A percentile compares a stretch with the other conserved stretches of the same genome.
phyloP scores from a whole-genome alignment of 2,329 filamentous ascomycete genomes.

The Epichloe scottii region DNA sequence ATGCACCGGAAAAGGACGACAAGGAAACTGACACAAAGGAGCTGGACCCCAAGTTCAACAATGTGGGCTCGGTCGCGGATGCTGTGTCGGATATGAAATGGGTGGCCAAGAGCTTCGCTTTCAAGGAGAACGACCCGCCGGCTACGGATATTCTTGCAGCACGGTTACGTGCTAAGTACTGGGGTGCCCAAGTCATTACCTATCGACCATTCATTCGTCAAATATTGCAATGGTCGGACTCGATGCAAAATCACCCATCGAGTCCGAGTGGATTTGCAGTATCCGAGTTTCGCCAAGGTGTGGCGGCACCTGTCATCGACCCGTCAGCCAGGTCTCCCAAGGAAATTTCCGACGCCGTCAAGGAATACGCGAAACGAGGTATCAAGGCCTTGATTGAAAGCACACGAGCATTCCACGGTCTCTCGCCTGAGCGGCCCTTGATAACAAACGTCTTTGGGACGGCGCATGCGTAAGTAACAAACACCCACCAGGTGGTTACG shows the following conservation, averaged over 20 bases:
- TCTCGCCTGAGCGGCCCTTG: slow-evolving; percentile 55
- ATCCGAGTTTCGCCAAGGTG: slow-evolving; percentile 24
- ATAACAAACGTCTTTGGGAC: slow-evolving; percentile 97
- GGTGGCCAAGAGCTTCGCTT: slow-evolving; percentile 40
- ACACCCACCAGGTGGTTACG: neutral
- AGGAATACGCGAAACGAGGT: slow-evolving; percentile 46
- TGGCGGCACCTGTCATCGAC: slow-evolving; percentile 25
- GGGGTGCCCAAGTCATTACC: slow-evolving; percentile 82
- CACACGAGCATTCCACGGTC: slow-evolving; percentile 65
- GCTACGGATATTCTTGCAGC: slow-evolving; percentile 68
- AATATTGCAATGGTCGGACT: slow-evolving; percentile 37
- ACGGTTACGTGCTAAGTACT: slow-evolving; percentile 84
- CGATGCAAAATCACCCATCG: slow-evolving; percentile 22
- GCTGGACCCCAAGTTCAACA: slow-evolving; percentile 25
- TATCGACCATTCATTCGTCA: slow-evolving; percentile 61
- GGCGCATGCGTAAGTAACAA: slow-evolving; percentile 71
- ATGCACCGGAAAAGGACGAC: slow-evolving; percentile 30
- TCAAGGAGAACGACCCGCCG: slow-evolving; percentile 55
- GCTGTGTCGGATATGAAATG: slow-evolving; percentile 31
- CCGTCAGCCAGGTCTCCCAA: slow-evolving; percentile 22
- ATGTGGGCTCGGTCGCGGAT: slow-evolving; percentile 33
- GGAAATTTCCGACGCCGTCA: slow-evolving; percentile 32
- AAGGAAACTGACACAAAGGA: slow-evolving; percentile 16
- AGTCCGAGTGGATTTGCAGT: slow-evolving; percentile 20
- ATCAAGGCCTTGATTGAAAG: slow-evolving; percentile 70